phyloP scores from a whole-genome alignment of 345 rosid species.

The Abelmoschus esculentus region DNA sequence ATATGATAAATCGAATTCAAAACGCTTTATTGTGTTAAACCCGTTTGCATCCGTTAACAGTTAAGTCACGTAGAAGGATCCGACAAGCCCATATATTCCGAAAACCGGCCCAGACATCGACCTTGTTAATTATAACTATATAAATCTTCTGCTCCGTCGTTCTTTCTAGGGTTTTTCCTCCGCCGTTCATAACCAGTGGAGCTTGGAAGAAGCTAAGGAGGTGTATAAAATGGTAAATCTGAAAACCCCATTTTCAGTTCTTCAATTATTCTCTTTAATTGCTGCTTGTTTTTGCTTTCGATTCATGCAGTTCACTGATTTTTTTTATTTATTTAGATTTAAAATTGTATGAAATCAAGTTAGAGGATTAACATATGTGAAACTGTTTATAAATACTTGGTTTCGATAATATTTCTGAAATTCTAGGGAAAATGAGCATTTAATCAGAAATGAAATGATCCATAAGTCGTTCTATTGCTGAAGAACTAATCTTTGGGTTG shows the following conservation, averaged over 20 bases:
- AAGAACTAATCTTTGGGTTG: not conserved
- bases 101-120: not conserved
- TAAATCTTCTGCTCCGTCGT: not conserved
- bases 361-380: not conserved
- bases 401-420: not conserved
- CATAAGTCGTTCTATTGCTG: not conserved
- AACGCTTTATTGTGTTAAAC: no score
- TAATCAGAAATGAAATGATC: not conserved
- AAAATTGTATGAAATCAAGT: not conserved
- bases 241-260: not conserved
- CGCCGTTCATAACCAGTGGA: not conserved
- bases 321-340: not conserved
- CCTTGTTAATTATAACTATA: not conserved
- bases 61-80: not conserved
- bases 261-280: not conserved
- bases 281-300: not conserved
- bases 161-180: not conserved
- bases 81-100: not conserved
- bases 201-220: not conserved
- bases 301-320: not conserved
- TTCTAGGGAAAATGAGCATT: no score
- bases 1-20: no score
- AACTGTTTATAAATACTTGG: not conserved
- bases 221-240: conserved; percentile 3
- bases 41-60: not conserved